These are phyloP conservation scores for Cyclotella cryptica DNA, from an alignment of 108 stramenopile species.

Conservation along the genomic window DNA sequence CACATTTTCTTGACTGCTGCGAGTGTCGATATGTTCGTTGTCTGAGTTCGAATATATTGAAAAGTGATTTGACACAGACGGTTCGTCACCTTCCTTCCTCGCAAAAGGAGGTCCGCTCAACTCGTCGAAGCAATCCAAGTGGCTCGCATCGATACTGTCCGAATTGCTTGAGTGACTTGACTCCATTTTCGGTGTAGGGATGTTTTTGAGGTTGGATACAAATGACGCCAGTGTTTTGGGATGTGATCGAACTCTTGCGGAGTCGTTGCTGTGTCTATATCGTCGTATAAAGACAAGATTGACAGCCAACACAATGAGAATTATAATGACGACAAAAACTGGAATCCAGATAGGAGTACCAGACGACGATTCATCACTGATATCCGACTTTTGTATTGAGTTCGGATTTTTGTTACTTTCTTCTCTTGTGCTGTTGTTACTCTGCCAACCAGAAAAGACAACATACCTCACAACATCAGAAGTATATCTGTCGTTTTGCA, in stretches of 20 bases:
- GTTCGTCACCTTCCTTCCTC: not conserved
- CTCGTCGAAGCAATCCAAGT: conserved; percentile 1
- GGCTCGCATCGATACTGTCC: not conserved
- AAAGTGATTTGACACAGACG: conserved; percentile 21
- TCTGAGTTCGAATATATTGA: not conserved
- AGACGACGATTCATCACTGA: not conserved
- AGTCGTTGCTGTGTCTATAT: not conserved
- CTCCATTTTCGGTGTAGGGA: not conserved
- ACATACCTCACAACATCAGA: not conserved
- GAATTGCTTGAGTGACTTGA: not conserved
- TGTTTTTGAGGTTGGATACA: conserved; percentile 1
- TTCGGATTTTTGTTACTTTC: not conserved
- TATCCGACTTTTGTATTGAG: not conserved
- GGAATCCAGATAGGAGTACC: not conserved
- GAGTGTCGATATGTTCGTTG: not conserved
- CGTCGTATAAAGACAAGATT: not conserved
- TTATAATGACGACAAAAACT: not conserved
- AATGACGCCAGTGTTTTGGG: conserved; percentile 1
- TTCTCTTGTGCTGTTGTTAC: too few species aligned
- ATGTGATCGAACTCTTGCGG: not conserved
- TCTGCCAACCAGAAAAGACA: not conserved
- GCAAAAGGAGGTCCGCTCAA: not conserved
- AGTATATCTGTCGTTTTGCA: conserved; percentile 5
- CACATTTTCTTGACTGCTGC: not conserved
- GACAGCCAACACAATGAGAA: not conserved